Evolutionary conservation across 2,329 filamentous ascomycete genomes (phyloP).

Genomic region (Aspergillus tamarii): DNA sequence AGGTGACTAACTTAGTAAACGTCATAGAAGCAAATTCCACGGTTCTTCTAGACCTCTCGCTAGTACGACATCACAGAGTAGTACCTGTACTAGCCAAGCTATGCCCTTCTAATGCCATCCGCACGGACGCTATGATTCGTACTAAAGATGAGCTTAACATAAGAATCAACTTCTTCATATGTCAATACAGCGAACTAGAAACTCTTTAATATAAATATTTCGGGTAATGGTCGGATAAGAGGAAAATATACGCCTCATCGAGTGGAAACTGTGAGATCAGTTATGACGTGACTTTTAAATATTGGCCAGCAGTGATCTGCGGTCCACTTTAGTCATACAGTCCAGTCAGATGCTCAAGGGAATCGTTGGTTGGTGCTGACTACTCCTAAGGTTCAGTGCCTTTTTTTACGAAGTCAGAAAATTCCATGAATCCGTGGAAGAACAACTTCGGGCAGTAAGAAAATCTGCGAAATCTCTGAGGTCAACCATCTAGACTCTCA

Average conservation of each 20-base stretch:
- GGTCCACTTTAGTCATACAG: not conserved
- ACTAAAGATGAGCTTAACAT: slow-evolving; percentile 21
- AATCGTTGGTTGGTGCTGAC: not conserved
- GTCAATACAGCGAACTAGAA: no score
- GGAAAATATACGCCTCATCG: not conserved
- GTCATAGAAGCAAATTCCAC: slow-evolving; percentile 2
- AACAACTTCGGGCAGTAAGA: not conserved
- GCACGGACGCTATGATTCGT: slow-evolving; percentile 4
- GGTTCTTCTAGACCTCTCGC: slow-evolving; percentile 1
- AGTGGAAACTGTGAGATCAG: slow-evolving; percentile 2
- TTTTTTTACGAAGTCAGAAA: not conserved
- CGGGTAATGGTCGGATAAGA: not conserved
- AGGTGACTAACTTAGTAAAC: not conserved
- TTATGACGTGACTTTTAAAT: not conserved
- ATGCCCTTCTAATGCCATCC: not conserved
- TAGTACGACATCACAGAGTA: slow-evolving; percentile 7
- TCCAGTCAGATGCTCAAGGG: not conserved
- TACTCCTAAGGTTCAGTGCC: not conserved
- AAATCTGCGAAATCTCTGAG: not conserved
- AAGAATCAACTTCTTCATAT: not conserved
- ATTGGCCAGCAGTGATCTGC: not conserved
- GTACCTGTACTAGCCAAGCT: not conserved
- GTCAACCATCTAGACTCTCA: not conserved
- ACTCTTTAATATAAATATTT: not conserved
- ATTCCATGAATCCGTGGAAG: not conserved